phyloP scores from a whole-genome alignment of 257 asterid genomes.

The Nicotiana attenuata region DNA sequence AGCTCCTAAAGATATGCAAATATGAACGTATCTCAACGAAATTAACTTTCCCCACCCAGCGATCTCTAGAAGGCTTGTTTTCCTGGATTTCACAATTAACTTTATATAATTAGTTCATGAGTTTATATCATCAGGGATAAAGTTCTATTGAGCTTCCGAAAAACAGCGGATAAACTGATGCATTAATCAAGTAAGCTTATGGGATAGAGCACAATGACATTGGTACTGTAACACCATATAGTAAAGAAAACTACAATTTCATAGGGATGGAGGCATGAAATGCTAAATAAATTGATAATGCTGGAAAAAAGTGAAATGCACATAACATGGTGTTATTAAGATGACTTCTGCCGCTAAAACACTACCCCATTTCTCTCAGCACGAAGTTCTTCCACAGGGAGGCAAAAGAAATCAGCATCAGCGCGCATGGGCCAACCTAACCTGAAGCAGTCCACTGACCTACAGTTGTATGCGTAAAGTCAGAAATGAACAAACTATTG shows the following conservation, averaged over 20 bases:
- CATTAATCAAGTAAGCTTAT: neutral
- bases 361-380: conserved; percentile 76
- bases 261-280: neutral
- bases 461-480: conserved; percentile 20
- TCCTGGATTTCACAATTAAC: conserved; percentile 39
- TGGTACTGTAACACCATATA: neutral
- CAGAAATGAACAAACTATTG: conserved; percentile 7
- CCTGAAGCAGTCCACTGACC: conserved; percentile 98
- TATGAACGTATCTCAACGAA: conserved; percentile 96
- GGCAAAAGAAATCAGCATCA: conserved; percentile 95
- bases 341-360: neutral
- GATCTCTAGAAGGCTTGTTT: conserved; percentile 50
- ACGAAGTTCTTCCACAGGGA: conserved; percentile 34
- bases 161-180: neutral
- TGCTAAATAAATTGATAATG: neutral
- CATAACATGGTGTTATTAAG: neutral
- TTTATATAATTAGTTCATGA: conserved; percentile 11
- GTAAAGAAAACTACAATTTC: neutral
- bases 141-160: neutral
- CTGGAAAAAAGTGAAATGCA: neutral
- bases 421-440: conserved; percentile 99
- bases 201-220: neutral
- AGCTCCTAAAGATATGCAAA: conserved; percentile 96
- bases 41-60: conserved; percentile 98
- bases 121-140: neutral